phyloP scores from a whole-genome alignment of 192 early-diverging fungal genomes.

The Linnemannia zychae region DNA sequence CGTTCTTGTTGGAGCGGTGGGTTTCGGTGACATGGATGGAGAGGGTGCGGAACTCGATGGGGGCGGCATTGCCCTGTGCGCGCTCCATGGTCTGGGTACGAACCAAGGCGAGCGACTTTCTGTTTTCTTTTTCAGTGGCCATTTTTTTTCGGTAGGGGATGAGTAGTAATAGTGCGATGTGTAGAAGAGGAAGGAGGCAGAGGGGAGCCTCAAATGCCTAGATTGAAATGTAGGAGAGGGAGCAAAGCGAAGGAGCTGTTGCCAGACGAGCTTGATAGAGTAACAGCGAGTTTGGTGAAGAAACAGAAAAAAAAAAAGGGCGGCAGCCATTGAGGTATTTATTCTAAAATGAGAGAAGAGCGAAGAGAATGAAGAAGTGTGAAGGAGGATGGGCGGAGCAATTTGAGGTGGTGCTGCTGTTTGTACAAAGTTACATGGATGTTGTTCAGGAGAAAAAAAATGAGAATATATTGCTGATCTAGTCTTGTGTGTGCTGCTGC shows the following conservation, averaged over 20 bases:
- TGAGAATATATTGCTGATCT: not conserved
- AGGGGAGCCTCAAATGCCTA: conserved; percentile 5
- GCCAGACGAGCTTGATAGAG: conserved; percentile 9
- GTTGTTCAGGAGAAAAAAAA: not conserved
- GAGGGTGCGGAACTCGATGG: conserved; percentile 63
- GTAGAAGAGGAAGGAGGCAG: not conserved
- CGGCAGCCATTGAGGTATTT: not conserved
- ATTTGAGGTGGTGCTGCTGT: not conserved
- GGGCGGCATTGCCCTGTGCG: conserved; percentile 43
- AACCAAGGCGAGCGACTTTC: conserved; percentile 45
- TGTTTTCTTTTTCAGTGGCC: conserved; percentile 40
- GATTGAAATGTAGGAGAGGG: not conserved
- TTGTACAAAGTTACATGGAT: not conserved
- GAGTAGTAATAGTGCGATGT: not conserved
- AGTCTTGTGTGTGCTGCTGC: not conserved
- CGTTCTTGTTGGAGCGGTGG: conserved; percentile 38
- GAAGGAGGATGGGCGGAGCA: not conserved
- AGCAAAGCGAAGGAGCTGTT: not conserved
- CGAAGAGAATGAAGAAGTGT: no score
- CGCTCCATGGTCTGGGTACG: conserved; percentile 55
- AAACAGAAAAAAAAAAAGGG: conserved; percentile 23
- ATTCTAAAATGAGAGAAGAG: conserved; percentile 11
- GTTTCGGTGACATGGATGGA: conserved; percentile 62
- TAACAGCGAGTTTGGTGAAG: conserved; percentile 15
- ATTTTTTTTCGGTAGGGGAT: conserved; percentile 5